A percentile compares a stretch with the other conserved stretches of the same genome.
phyloP scores from a whole-genome alignment of 208 protist species.

The Leishmania tropica region DNA sequence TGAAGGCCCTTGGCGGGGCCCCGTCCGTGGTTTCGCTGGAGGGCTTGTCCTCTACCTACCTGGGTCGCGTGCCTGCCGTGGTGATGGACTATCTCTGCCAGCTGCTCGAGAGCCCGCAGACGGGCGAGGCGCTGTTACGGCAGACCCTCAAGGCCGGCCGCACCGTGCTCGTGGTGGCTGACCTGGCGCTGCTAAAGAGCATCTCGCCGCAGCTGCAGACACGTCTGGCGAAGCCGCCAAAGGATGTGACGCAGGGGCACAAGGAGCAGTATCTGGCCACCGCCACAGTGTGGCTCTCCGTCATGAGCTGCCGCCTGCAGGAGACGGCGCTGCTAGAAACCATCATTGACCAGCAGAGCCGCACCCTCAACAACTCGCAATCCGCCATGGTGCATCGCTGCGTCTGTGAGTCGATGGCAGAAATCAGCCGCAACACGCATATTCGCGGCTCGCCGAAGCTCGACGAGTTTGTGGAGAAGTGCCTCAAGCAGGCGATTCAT shows the following conservation, averaged over 20 bases:
- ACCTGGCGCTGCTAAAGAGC: constrained; percentile 50
- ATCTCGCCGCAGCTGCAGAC: constrained; percentile 71
- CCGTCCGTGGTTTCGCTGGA: constrained; percentile 64
- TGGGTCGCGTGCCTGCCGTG: constrained; percentile 47
- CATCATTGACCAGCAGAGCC: constrained; percentile 90
- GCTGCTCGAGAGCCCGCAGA: constrained; percentile 65
- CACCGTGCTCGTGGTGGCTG: constrained; percentile 64
- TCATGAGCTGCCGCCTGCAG: constrained; percentile 88
- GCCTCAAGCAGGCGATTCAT: constrained; percentile 85
- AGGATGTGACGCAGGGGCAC: constrained; percentile 70
- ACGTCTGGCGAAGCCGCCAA: constrained; percentile 82
- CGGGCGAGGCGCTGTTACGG: constrained; percentile 65
- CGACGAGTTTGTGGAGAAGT: constrained; percentile 91
- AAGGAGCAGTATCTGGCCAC: constrained; percentile 90
- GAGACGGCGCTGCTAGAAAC: constrained; percentile 78
- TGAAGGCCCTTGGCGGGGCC: constrained; percentile 63
- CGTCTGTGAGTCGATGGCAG: constrained; percentile 85
- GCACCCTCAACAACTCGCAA: constrained; percentile 88
- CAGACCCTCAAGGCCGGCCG: constrained; percentile 72
- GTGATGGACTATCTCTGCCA: constrained; percentile 77
- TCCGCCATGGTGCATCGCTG: constrained; percentile 90
- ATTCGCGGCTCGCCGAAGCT: constrained; percentile 73
- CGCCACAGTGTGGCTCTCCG: constrained; percentile 88
- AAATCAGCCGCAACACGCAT: constrained; percentile 81
- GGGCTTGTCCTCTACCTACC: constrained; percentile 62